Conservation (phyloP, 345 rosid species). For the Salix dunnii region DNA sequence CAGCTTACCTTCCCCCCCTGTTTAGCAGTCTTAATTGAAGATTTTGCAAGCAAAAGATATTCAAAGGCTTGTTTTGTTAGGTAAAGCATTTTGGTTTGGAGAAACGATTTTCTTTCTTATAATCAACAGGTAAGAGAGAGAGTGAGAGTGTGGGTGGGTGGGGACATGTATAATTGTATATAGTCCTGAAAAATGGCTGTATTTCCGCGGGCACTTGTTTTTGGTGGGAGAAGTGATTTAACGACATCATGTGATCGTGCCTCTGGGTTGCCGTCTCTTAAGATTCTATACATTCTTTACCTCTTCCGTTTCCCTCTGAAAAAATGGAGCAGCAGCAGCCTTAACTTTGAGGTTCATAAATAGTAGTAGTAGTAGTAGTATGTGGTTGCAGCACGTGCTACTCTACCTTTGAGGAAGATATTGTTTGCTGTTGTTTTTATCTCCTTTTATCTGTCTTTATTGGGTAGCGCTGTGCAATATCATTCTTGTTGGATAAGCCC, state of each 20-base stretch:
- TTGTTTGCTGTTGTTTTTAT: conserved; percentile 5
- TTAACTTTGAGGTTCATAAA: neutral
- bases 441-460: conserved; percentile 11
- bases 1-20: neutral
- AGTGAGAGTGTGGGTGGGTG: neutral
- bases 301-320: conserved; percentile 2
- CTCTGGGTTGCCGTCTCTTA: conserved; percentile 18
- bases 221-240: neutral
- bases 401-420: neutral
- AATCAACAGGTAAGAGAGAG: neutral
- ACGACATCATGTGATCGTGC: conserved; percentile 42
- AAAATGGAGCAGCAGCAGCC: neutral
- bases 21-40: neutral
- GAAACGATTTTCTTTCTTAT: neutral
- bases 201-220: conserved; percentile 16
- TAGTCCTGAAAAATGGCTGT: conserved; percentile 31
- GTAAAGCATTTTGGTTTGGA: conserved; percentile 14
- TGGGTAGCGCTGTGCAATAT: conserved; percentile 9
- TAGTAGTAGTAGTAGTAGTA: neutral
- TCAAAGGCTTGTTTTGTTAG: conserved; percentile 14
- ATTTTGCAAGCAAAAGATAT: neutral
- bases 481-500: neutral
- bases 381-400: too few species aligned
- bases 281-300: conserved; percentile 15
- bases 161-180: conserved; percentile 4